A percentile compares a stretch with the other conserved stretches of the same genome.
Evolutionary conservation across 169 alveolate genomes (phyloP).

Genomic region (Babesia sp.): DNA sequence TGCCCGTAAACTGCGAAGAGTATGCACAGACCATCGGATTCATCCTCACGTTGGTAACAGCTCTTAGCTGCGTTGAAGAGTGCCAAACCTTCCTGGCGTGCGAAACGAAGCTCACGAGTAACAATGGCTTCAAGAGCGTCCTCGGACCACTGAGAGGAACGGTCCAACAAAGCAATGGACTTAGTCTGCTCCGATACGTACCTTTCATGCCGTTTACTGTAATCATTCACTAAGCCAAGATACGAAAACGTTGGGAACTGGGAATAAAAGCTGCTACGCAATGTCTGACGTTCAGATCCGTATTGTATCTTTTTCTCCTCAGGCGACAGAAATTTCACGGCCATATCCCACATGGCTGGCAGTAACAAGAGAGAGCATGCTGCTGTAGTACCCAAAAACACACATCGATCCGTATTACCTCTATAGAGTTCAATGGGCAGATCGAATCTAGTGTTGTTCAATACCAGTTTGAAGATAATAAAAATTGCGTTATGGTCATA

Average conservation of each 20-base stretch:
- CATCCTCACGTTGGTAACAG: slow-evolving; percentile 24
- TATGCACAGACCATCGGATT: slow-evolving; percentile 41
- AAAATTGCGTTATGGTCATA: slow-evolving; percentile 17
- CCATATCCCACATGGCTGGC: slow-evolving; percentile 17
- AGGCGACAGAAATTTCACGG: slow-evolving; percentile 5
- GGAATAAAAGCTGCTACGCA: slow-evolving; percentile 36
- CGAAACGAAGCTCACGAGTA: not conserved
- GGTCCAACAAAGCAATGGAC: not conserved
- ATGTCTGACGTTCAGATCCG: not conserved
- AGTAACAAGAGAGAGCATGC: slow-evolving; percentile 16
- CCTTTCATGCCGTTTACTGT: slow-evolving; percentile 4
- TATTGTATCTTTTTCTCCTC: not conserved
- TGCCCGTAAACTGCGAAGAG: slow-evolving; percentile 67
- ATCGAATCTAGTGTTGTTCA: slow-evolving; percentile 49
- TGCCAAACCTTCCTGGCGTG: slow-evolving; percentile 38
- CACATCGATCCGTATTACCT: slow-evolving; percentile 18
- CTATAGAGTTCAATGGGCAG: slow-evolving; percentile 52
- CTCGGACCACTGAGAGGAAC: slow-evolving; percentile 22
- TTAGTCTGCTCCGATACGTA: not conserved
- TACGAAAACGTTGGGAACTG: slow-evolving; percentile 27
- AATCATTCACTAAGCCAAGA: slow-evolving; percentile 1
- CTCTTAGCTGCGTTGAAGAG: slow-evolving; percentile 11
- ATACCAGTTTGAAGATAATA: slow-evolving; percentile 33
- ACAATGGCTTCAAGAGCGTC: slow-evolving; percentile 31
- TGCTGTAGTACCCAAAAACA: slow-evolving; percentile 30